phyloP scores from a whole-genome alignment of 2,329 filamentous ascomycete genomes.

The Colletotrichum falcatum region DNA sequence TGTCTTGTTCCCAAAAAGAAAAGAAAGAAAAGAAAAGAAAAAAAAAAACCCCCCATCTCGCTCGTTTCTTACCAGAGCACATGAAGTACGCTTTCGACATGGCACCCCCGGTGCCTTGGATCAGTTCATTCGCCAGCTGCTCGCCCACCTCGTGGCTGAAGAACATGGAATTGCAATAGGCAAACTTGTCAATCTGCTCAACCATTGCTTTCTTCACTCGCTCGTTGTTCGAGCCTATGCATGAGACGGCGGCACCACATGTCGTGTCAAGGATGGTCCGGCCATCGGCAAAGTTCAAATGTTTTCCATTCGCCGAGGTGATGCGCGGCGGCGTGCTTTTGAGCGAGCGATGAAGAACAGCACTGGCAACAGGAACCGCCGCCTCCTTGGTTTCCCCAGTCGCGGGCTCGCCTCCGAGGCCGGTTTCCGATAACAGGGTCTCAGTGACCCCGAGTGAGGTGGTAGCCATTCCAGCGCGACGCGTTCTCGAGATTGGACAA shows the following conservation, averaged over 20 bases:
- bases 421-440: neutral
- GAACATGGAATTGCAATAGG: conserved; percentile 54
- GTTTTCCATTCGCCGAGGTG: conserved; percentile 38
- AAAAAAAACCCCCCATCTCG: too few species aligned
- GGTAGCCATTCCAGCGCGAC: neutral
- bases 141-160: conserved; percentile 65
- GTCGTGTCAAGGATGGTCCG: conserved; percentile 75
- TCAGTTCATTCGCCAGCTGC: conserved; percentile 50
- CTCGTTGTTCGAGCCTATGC: conserved; percentile 74
- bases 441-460: neutral
- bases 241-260: conserved; percentile 78
- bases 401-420: neutral
- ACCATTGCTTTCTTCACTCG: conserved; percentile 71
- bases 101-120: conserved; percentile 52
- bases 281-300: conserved; percentile 41
- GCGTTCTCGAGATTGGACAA: neutral
- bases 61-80: conserved; percentile 32
- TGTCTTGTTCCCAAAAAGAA: too few species aligned
- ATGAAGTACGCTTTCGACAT: conserved; percentile 55
- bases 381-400: neutral
- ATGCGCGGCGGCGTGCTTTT: conserved; percentile 34
- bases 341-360: conserved; percentile 39
- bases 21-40: rapidly evolving
- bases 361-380: conserved; percentile 10
- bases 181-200: conserved; percentile 68